Base-by-base conservation (phyloP, 1,284 basidiomycete species). In the Apiotrichum mycotoxinovorans region DNA sequence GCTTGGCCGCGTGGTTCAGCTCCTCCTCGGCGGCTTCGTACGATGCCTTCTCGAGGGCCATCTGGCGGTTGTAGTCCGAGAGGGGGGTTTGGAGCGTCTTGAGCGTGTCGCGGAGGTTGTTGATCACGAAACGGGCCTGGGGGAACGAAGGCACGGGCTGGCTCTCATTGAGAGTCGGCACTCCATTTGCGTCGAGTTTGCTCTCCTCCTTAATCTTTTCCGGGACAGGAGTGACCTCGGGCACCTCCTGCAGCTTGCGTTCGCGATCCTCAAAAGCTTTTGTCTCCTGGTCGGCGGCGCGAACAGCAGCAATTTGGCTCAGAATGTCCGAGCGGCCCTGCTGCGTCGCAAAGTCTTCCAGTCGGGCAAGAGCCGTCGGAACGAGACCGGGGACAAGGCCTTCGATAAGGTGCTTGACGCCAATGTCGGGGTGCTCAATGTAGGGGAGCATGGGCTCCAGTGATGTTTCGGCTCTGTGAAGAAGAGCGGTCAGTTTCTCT, bases 11-110 rank as follows among this genome's bases (percentile, higher is more conserved):
- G 60, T 86, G 84, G 67, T 83, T 80, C 46, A 92, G 79, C 26
- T 89, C 84, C 58, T 85, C 83, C 1, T 85, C 80, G 0, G 91
- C 91, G 20, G 91, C 86, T 33, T 90, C 87, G 68, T 90, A 88
- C 1, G 89, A 90, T 0, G 89, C 89, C 40, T 86, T 82, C 73
- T 95, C 91, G 4, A 96, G 83, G 2, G 88, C 80, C 63, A 85
- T 84, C 76, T 96, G 92, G 2, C 92, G 87, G 0, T 85, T 80
- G n/a, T 54, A 83, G 56, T 27, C 72, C 80, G 20, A 84, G 75
- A 62, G 88, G 85, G 43, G 87, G 49, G 85, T 81, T 1, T 80
- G 76, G 12, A 90, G 81, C 38, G 83, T 78, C 0, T 82, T 79
- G 3, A 93, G 82, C 63, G 58, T 83, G 79, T 47, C 87, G 82